These are phyloP conservation scores for Pichia eremophila DNA, from an alignment of 805 yeast genomes.

Conservation along the genomic window DNA sequence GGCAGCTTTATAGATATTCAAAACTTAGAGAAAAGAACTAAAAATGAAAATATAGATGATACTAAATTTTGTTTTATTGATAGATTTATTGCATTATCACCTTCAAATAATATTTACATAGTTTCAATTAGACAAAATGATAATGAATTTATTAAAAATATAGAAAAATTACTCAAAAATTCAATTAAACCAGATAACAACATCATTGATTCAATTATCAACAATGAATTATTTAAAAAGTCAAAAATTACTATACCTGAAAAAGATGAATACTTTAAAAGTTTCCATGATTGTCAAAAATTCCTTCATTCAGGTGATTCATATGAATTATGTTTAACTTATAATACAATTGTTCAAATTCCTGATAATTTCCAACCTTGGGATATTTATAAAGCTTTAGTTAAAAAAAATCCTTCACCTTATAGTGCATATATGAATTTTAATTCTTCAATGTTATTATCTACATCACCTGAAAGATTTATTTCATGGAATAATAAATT, in stretches of 20 bases:
- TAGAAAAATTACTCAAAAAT: background rate
- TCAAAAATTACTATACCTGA: conserved; percentile 40
- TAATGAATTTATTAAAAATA: conserved; percentile 23
- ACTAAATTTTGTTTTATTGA: conserved; percentile 66
- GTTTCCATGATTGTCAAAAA: conserved; percentile 57
- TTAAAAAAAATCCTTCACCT: conserved; percentile 81
- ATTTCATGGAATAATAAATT: conserved; percentile 56
- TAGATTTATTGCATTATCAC: conserved; percentile 43
- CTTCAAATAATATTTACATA: conserved; percentile 42
- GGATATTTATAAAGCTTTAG: conserved; percentile 69
- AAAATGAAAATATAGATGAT: conserved; percentile 45
- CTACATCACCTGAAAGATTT: conserved; percentile 94
- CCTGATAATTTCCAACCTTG: conserved; percentile 50
- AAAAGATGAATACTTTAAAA: conserved; percentile 40
- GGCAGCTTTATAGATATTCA: conserved; percentile 41
- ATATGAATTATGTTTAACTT: conserved; percentile 86
- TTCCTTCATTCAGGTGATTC: conserved; percentile 75
- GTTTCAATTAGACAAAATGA: conserved; percentile 41
- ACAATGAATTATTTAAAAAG: conserved; percentile 2
- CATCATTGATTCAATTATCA: background rate
- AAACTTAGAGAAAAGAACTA: conserved; percentile 31
- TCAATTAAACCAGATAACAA: too few relatives aligned
- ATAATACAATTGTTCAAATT: conserved; percentile 52
- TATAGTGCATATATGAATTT: conserved; percentile 76
- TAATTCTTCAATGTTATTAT: conserved; percentile 52